phyloP scores from a whole-genome alignment of 345 rosid genomes.

The Anastatica hierochuntica region DNA sequence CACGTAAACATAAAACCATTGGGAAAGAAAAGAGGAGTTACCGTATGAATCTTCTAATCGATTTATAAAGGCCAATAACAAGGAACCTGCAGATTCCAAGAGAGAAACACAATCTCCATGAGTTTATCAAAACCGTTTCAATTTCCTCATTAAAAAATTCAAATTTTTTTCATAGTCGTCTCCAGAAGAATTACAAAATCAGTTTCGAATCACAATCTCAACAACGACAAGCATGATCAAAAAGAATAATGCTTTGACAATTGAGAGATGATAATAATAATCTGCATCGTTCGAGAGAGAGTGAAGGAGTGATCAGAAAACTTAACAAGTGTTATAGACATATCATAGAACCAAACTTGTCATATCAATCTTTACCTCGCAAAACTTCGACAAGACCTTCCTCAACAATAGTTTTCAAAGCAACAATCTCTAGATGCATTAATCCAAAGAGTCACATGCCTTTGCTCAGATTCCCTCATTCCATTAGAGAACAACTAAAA shows the following conservation, averaged over 20 bases:
- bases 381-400: conserved; percentile 60
- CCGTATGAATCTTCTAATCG: conserved; percentile 69
- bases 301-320: conserved; percentile 19
- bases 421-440: conserved; percentile 51
- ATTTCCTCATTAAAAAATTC: background rate
- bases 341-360: background rate
- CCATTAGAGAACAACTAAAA: conserved; percentile 98
- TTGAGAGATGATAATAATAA: no score
- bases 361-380: conserved; percentile 30
- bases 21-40: conserved; percentile 23
- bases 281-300: no score
- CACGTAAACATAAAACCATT: no score
- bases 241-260: no score
- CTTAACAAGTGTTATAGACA: background rate
- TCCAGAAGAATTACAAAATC: no score
- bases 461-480: conserved; percentile 94
- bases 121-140: conserved; percentile 14
- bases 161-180: no score
- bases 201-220: no score
- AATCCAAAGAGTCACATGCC: conserved; percentile 46
- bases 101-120: conserved; percentile 8
- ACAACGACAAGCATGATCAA: no score
- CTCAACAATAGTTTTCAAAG: conserved; percentile 78
- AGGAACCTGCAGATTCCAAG: conserved; percentile 55
- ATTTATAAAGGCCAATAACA: conserved; percentile 63